A percentile compares a stretch with the other conserved stretches of the same genome.
Conservation (phyloP, 2,329 filamentous ascomycete genomes). For the Sporothrix brasiliensis region DNA sequence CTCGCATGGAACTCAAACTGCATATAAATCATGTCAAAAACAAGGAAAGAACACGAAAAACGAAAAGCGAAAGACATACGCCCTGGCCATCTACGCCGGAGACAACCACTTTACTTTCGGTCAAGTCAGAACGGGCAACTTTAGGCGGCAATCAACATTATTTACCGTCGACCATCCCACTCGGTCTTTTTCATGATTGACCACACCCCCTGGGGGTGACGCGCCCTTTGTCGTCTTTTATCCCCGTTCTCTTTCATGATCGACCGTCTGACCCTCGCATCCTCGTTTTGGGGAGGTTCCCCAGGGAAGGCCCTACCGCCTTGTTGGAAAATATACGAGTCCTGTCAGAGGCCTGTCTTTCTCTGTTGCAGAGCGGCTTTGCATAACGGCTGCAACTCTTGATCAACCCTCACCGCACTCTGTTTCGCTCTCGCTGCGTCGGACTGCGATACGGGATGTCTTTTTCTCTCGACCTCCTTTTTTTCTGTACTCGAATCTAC, state of each 20-base stretch:
- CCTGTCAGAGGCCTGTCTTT: too few relatives aligned
- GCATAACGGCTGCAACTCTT: neutral
- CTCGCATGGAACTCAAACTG: neutral
- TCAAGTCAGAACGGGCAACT: constrained; percentile 21
- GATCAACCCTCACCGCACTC: neutral
- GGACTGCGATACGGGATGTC: too few relatives aligned
- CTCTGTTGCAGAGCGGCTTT: neutral
- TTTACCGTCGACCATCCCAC: neutral
- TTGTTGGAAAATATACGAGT: constrained; percentile 8
- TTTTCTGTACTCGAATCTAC: neutral
- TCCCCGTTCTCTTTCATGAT: constrained; percentile 19
- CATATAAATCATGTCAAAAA: too few relatives aligned
- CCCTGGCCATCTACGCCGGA: constrained; percentile 13
- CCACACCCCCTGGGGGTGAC: constrained; percentile 4
- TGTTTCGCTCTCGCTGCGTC: neutral
- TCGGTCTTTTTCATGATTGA: constrained; percentile 24
- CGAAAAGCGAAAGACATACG: neutral
- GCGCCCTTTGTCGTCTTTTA: neutral
- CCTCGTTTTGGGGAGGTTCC: constrained; percentile 5
- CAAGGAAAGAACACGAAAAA: too few relatives aligned
- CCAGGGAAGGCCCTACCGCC: constrained; percentile 10
- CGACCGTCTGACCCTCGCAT: constrained; percentile 29
- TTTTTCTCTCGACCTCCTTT: neutral
- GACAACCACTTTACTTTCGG: neutral
- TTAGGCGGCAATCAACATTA: constrained; percentile 17